Base-by-base conservation (phyloP, 768 basidiomycete genomes). In the Crepidotus variabilis region DNA sequence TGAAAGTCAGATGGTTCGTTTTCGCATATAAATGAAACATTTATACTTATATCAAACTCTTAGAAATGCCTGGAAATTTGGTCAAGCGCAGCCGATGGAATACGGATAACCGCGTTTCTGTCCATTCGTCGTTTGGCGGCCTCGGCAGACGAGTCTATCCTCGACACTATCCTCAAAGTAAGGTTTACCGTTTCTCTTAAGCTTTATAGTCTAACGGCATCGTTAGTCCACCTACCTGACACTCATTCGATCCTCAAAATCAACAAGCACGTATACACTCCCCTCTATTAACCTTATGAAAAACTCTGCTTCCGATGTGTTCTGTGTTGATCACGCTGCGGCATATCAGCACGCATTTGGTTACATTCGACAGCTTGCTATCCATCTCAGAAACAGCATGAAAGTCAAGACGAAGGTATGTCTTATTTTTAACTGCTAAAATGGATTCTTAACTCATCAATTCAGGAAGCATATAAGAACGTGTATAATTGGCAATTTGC, bases 401-500 rank as follows among this genome's bases (percentile, higher is more conserved):
- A 94, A 95, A 72, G 77, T 86, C 39, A 87, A 88, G 67, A 87
- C 84, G 24, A 94, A 94, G 79, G 92, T 87, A 45, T 5, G 75
- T 66, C 22, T 2, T 7, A 10, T 47, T 6, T 36, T 43, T 11
- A 9, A 13, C 24, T 22, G 43, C 6, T 16, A 1, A 1, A 14
- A 13, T n/a, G 18, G 6, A 6, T 50, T 23, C n/a, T 28, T 5
- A n/a, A 22, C 20, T 56, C 22, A 1, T 32, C 1, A n/a, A 16
- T 57, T 20, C 69, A 93, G 88, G 94, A 98, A 62, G 86, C 92
- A 8, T 95, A 90, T 74, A 88, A 88, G 69, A 87, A 90, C 63
- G 96, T 99, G 20, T 97, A 99, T 73, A 99, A 98, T 73, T 99
- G 97, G 97, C 97, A 98, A 73, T 98, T 88, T 62, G 90, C 88